Base-by-base conservation (phyloP, 768 basidiomycete species). In the Trametes cingulata region DNA sequence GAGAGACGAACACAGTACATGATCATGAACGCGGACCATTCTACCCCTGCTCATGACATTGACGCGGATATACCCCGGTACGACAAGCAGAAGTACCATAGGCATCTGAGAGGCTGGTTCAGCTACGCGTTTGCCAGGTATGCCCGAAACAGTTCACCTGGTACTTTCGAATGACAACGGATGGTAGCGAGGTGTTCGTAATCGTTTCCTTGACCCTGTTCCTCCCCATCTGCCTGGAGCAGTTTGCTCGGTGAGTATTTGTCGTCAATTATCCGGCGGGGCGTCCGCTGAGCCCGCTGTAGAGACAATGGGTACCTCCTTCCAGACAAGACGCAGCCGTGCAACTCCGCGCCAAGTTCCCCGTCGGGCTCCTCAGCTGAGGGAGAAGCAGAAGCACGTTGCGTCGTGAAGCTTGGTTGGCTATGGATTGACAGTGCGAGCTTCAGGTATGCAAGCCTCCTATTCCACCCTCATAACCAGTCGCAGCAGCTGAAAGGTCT, bases 401-500 rank as follows among this genome's bases (percentile, higher is more conserved):
- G 94, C 72, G 90, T 88, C 5, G 93, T 95, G 24, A 85, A 85
- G 70, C 77, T 96, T 56, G 86, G 85, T 0, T 93, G 93, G 84
- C 60, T 78, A 1, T 96, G 93, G 93, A 83, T 95, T 50, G 95
- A 96, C 69, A 93, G 81, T 13, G 93, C 95, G 1, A 94, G 93
- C 69, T 96, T 94, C 72, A 95, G 93, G 93, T 91, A 52, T 41
- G 82, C 68, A 1, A 24, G 24, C 24, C n/a, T 36, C 19, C 22
- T 22, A 2, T 12, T 7, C 48, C 46, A 36, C 25, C 37, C 13
- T 6, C 12, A 17, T 17, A n/a, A 2, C 12, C 7, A 37, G 35
- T n/a, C 35, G 33, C 20, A 24, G 19, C 12, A 6, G n/a, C 36
- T 27, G 2, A 33, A n/a, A 14, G 12, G 19, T 27, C 25, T 2